phyloP scores from a whole-genome alignment of 345 rosid genomes.

The Dipteronia sinensis region DNA sequence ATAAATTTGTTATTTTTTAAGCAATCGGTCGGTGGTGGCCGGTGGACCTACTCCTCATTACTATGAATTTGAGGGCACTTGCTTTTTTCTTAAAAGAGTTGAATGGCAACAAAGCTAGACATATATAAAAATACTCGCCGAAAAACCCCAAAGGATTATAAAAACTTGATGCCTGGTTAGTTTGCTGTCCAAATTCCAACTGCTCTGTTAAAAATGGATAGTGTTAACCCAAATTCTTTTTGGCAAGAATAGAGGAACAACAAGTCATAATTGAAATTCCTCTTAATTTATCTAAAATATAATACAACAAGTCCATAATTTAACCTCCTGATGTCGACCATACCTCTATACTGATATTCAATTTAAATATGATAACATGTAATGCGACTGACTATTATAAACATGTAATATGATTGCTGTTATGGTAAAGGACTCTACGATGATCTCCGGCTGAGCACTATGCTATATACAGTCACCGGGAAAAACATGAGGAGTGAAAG shows the following conservation, averaged over 20 bases:
- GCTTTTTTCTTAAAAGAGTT: too few species aligned
- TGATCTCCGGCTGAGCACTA: too few species aligned
- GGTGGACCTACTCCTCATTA: background rate
- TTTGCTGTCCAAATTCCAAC: constrained; percentile 7
- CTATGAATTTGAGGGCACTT: background rate
- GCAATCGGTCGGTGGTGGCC: background rate
- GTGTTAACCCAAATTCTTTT: background rate
- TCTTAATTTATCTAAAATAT: too few species aligned
- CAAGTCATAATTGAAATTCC: too few species aligned
- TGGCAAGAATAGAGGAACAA: too few species aligned
- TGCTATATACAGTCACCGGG: too few species aligned
- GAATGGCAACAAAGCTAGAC: background rate
- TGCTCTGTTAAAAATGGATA: background rate
- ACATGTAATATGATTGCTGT: background rate
- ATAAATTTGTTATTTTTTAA: background rate
- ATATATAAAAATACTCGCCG: background rate
- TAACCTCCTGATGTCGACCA: too few species aligned
- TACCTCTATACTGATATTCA: too few species aligned
- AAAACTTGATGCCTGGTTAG: background rate
- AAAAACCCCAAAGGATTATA: background rate
- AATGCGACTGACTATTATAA: background rate
- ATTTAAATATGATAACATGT: too few species aligned
- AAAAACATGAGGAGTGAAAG: too few species aligned
- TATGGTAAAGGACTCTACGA: background rate
- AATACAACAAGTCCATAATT: too few species aligned